phyloP scores from a whole-genome alignment of 345 rosid species.

The Garcia nutans region DNA sequence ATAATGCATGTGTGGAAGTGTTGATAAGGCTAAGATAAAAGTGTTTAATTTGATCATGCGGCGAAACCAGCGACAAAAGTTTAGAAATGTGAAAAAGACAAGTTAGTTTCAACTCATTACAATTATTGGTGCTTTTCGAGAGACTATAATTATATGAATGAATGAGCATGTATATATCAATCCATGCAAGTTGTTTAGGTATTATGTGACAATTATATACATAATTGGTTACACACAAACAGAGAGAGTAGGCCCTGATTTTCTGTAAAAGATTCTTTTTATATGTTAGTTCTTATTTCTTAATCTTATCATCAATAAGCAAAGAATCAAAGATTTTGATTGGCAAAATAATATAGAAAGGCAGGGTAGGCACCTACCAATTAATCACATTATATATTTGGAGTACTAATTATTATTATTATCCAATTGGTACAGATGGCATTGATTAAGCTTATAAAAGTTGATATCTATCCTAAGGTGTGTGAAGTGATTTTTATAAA shows the following conservation, averaged over 20 bases:
- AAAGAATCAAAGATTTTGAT: neutral
- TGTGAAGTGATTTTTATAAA: neutral
- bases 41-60: constrained; percentile 4
- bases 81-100: neutral
- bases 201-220: neutral
- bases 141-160: neutral
- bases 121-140: constrained; percentile 8
- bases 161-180: neutral
- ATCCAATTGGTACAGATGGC: neutral
- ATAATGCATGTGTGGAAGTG: too few species aligned
- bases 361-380: neutral
- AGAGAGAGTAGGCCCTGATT: constrained; percentile 12
- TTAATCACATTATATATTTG: too few species aligned
- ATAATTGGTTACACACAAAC: neutral
- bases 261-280: constrained; percentile 10
- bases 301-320: constrained; percentile 14
- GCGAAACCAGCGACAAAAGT: constrained; percentile 1
- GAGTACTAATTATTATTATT: too few species aligned
- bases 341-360: neutral
- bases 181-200: constrained; percentile 5
- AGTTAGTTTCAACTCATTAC: constrained; percentile 15
- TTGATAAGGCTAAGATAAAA: constrained; percentile 1
- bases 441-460: neutral
- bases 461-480: neutral
- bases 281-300: constrained; percentile 2